A percentile compares a stretch with the other conserved stretches of the same genome.
Conservation (phyloP, 371 early-diverging fungal species). For the Zopfochytrium polystomum region DNA sequence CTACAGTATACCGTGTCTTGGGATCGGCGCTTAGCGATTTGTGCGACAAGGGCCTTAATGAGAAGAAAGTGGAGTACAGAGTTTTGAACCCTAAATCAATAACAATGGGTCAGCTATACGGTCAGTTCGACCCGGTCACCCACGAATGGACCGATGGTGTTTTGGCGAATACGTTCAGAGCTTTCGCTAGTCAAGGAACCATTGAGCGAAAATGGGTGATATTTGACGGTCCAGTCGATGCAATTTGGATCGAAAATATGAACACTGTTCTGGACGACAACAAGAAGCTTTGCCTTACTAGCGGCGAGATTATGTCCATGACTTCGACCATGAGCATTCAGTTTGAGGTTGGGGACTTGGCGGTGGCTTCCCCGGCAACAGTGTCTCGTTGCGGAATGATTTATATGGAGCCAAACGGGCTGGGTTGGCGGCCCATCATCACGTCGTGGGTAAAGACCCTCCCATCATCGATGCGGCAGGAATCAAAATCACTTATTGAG, state of each 20-base stretch:
- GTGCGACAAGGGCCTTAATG: conserved; percentile 39
- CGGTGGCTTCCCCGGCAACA: conserved; percentile 61
- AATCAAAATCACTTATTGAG: conserved; percentile 34
- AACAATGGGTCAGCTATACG: conserved; percentile 60
- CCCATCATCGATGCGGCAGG: conserved; percentile 33
- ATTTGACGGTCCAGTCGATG: conserved; percentile 63
- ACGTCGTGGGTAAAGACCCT: conserved; percentile 50
- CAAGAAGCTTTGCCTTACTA: conserved; percentile 57
- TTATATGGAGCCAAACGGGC: conserved; percentile 53
- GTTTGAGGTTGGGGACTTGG: conserved; percentile 58
- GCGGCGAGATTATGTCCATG: conserved; percentile 63
- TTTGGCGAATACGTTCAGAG: conserved; percentile 53
- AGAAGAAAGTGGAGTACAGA: conserved; percentile 45
- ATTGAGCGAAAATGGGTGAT: conserved; percentile 55
- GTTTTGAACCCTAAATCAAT: conserved; percentile 60
- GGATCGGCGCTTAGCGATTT: conserved; percentile 47
- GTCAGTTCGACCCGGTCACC: conserved; percentile 55
- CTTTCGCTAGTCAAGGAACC: conserved; percentile 47
- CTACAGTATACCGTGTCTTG: conserved; percentile 47
- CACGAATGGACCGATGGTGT: conserved; percentile 64
- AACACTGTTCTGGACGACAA: conserved; percentile 65
- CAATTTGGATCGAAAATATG: conserved; percentile 64
- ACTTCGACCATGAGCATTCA: conserved; percentile 54
- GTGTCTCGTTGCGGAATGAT: conserved; percentile 65
- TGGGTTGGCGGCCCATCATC: conserved; percentile 54